Evolutionary conservation across 441 rosid species (phyloP).

Genomic region (Jatropha podagrica): DNA sequence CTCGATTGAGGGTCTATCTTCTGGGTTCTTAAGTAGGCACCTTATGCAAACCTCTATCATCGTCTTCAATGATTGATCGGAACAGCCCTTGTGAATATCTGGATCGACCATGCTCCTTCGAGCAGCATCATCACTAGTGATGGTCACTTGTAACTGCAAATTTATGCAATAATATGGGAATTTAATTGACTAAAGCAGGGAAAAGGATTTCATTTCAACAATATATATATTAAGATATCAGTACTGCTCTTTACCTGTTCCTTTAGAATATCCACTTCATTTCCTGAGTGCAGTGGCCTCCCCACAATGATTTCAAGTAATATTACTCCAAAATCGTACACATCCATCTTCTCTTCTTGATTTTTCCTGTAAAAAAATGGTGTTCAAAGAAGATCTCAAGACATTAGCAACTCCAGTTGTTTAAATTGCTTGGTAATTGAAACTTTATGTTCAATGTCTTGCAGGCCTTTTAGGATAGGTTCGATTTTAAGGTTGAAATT

Average conservation of each 20-base stretch:
- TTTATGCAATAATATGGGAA: not conserved
- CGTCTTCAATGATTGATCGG: constrained; percentile 79
- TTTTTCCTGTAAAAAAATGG: constrained; percentile 37
- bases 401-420: not conserved
- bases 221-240: not conserved
- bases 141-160: constrained; percentile 58
- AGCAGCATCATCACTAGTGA: constrained; percentile 44
- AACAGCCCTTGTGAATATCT: constrained; percentile 49
- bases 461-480: not conserved
- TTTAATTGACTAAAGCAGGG: not conserved
- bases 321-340: constrained; percentile 82
- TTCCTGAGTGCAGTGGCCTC: constrained; percentile 49
- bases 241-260: constrained; percentile 47
- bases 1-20: constrained; percentile 78
- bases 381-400: not conserved
- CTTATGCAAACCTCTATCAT: constrained; percentile 74
- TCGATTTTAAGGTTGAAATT: no score
- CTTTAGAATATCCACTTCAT: constrained; percentile 52
- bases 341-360: constrained; percentile 55
- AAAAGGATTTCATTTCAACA: not conserved
- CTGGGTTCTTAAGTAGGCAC: constrained; percentile 62
- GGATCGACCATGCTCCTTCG: constrained; percentile 69
- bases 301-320: constrained; percentile 83
- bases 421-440: not conserved
- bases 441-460: not conserved